Evolutionary conservation across 768 basidiomycete species (phyloP).

Genomic region (Kondoa malvinella): DNA sequence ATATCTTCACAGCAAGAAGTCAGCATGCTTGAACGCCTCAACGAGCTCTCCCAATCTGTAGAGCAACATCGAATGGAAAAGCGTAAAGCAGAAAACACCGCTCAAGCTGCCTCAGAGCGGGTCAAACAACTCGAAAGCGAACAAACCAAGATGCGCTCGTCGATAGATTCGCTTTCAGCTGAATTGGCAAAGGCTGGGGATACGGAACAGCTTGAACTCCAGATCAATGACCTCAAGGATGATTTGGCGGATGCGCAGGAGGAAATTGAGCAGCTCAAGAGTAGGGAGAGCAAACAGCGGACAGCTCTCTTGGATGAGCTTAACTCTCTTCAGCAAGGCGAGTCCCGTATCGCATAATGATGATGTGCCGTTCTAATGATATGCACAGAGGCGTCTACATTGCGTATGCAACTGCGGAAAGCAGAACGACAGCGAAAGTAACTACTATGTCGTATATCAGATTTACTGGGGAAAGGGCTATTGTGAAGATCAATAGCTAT

Average conservation of each 20-base stretch:
- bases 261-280: constrained; percentile 45
- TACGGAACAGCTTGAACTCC: constrained; percentile 42
- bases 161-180: constrained; percentile 54
- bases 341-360: constrained; percentile 8
- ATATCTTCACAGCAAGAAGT: constrained; percentile 41
- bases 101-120: constrained; percentile 56
- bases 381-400: constrained; percentile 12
- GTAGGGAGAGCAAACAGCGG: constrained; percentile 66
- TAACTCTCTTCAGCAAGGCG: constrained; percentile 54
- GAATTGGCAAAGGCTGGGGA: constrained; percentile 31
- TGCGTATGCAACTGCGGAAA: constrained; percentile 19
- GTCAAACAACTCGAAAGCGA: constrained; percentile 56
- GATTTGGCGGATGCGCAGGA: constrained; percentile 26
- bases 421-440: constrained; percentile 10
- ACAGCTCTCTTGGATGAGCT: constrained; percentile 74
- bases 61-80: constrained; percentile 49
- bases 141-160: constrained; percentile 57
- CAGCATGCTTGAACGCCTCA: constrained; percentile 35
- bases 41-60: constrained; percentile 42
- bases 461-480: background rate
- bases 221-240: constrained; percentile 46
- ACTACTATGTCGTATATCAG: background rate
- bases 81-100: constrained; percentile 48
- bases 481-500: no score
- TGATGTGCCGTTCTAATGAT: constrained; percentile 14